Base-by-base conservation (phyloP, 225 moss, liverwort and hornwort species). In the Bryoerythrophyllum caledonicum region DNA sequence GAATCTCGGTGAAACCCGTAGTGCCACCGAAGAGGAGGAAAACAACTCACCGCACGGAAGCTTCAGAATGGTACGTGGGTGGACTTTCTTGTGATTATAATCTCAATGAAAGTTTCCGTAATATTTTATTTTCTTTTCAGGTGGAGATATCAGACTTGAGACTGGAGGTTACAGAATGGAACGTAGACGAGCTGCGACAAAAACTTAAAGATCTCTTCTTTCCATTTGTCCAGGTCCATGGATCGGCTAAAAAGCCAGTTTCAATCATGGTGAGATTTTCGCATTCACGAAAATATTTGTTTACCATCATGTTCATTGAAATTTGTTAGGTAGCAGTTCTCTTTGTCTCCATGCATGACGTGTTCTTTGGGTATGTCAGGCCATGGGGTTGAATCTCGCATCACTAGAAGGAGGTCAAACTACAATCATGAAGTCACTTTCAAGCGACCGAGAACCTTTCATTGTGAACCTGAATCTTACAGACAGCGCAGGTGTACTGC, bases 131-230 rank as follows among this genome's bases (percentile, higher is more conserved):
- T 67, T 44, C 30, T 21, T 28, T 21, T 32, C 44, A 87, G 84
- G 74, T 87, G 64, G 87, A 79, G 77, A 84, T 87, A 13, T 44
- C 74, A 46, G 77, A 82, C 8, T 65, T 87, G 54, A 82, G 76
- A 57, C 51, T 26, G 43, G 79, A 84, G 64, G 62, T 65, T 24
- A 32, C 25, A 28, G 57, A 82, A 57, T 84, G 82, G 84, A 82
- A 79, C 20, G 70, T 72, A 24, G 79, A 75, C 52, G 87, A 84
- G 44, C 71, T 87, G 63, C 82, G 79, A 35, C 79, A 53, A 55
- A 84, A 77, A 70, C 84, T 87, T 37, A 82, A 87, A 74, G 84
- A 84, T 77, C 71, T 79, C 32, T 87, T 84, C 68, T 82, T 82
- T 44, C 80, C 87, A 59, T 70, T 79, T 44, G 79, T 84, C 72